Evolutionary conservation across 352 stramenopile species (phyloP).

Genomic region (Globisporangium polare): DNA sequence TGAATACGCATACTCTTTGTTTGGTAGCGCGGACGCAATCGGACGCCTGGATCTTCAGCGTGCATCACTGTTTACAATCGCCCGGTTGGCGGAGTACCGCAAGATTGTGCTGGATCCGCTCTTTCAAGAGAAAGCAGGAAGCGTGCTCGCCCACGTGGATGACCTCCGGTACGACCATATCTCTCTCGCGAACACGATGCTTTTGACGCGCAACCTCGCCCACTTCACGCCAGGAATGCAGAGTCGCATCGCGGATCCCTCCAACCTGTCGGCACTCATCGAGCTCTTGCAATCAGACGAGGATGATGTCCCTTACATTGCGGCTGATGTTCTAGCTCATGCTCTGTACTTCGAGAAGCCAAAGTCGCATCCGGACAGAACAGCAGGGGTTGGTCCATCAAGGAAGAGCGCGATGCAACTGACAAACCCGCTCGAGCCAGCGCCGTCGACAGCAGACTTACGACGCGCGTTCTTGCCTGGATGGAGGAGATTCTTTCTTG

Average conservation of each 20-base stretch:
- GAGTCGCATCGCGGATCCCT: constrained; percentile 20
- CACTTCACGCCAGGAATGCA: constrained; percentile 26
- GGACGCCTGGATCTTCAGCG: constrained; percentile 16
- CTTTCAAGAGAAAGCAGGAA: constrained; percentile 31
- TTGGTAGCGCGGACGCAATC: background rate
- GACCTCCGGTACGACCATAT: background rate
- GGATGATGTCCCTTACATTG: background rate
- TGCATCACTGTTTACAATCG: constrained; percentile 27
- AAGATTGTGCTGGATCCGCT: constrained; percentile 20
- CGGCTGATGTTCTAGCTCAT: constrained; percentile 11
- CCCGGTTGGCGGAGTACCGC: constrained; percentile 24
- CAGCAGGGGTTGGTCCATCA: background rate
- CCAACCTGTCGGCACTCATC: constrained; percentile 4
- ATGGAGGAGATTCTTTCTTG: constrained; percentile 7
- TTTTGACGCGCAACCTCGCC: constrained; percentile 22
- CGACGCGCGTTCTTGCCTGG: constrained; percentile 5
- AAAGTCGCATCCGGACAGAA: background rate
- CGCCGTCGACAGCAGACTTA: background rate
- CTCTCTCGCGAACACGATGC: constrained; percentile 24
- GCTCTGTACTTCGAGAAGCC: constrained; percentile 14
- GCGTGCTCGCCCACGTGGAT: constrained; percentile 6
- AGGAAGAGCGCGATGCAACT: background rate
- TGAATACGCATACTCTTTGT: too few relatives aligned
- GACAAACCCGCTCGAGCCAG: background rate
- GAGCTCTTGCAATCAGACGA: constrained; percentile 6